Evolutionary conservation across 768 basidiomycete species (phyloP).

Genomic region (Tricholoma flavovirens): DNA sequence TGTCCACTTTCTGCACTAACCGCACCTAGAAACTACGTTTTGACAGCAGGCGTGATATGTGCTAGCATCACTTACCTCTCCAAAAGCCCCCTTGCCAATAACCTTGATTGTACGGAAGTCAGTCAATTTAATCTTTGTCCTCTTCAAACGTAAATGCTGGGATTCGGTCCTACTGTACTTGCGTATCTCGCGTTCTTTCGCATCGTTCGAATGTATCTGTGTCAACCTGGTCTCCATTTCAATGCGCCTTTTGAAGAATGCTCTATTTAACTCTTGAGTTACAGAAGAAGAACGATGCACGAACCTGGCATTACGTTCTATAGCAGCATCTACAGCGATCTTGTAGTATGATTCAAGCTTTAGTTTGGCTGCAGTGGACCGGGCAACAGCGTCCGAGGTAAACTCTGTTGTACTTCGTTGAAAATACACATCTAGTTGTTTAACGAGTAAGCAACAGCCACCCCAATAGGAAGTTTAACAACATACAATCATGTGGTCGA

Average conservation of each 20-base stretch:
- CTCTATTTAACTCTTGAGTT: not conserved
- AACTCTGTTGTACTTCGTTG: slow-evolving; percentile 79
- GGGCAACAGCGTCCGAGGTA: slow-evolving; percentile 81
- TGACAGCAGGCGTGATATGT: slow-evolving; percentile 5
- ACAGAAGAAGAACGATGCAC: not conserved
- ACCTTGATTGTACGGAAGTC: slow-evolving; percentile 98
- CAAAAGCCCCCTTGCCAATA: slow-evolving; percentile 98
- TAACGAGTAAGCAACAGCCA: slow-evolving; percentile 10
- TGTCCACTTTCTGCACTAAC: slow-evolving; percentile 94
- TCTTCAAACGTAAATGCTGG: slow-evolving; percentile 83
- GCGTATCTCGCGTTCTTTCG: slow-evolving; percentile 83
- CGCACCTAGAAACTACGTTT: slow-evolving; percentile 55
- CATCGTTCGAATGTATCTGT: slow-evolving; percentile 69
- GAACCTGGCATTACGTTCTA: slow-evolving; percentile 91
- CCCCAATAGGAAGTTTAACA: slow-evolving; percentile 2
- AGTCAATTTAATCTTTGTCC: slow-evolving; percentile 88
- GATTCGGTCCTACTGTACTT: slow-evolving; percentile 84
- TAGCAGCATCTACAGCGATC: slow-evolving; percentile 93
- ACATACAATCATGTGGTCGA: slow-evolving; percentile 42
- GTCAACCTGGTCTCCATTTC: slow-evolving; percentile 83
- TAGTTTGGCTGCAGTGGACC: slow-evolving; percentile 89
- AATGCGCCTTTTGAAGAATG: slow-evolving; percentile 54
- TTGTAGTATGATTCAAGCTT: slow-evolving; percentile 99
- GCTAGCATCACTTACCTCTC: slow-evolving; percentile 58
- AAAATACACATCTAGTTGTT: slow-evolving; percentile 95